Base-by-base conservation (phyloP, 2,329 filamentous ascomycete genomes). In the Podosphaera leucotricha region DNA sequence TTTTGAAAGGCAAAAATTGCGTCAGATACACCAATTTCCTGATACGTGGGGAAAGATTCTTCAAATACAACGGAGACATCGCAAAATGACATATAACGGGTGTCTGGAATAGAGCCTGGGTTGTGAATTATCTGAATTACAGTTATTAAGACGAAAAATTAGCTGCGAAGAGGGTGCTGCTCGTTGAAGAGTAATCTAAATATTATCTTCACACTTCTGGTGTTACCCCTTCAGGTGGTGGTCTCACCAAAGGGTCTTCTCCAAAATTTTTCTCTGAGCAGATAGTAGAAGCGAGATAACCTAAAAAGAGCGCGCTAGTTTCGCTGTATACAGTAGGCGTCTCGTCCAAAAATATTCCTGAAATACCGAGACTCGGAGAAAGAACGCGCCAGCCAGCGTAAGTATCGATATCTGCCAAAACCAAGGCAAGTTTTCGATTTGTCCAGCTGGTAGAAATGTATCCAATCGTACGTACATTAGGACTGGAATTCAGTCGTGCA, bases 301-400 rank as follows among this genome's bases (percentile, higher is more conserved):
- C 48, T 18, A 62, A 52, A 49, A 61, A 64, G 41, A 49, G 49
- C 44, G 57, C 50, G 19, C 54, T 49, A 28, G 49, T 46, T 43
- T 46, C 47, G 47, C 56, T 53, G 50, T 60, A 64, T 47, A 56
- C 44, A 41, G 61, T 55, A 8, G 62, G 62, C 38, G 61, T 63
- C 52, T 67, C 63, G 46, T 66, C 64, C 44, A 66, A 61, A 50
- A 67, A 66, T 46, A 67, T 65, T 20, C 64, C 64, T 45, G 56
- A 55, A 53, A 67, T 57, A 10, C 60, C 57, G 24, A 67, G 52
- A 28, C 57, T 57, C 11, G 57, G 50, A 48, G 60, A 57, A 16
- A 55, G 55, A 22, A 56, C 54, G 10, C 60, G 54, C 64, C 65
- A 67, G 38, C 56, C 58, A 8, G 61, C 61, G 46, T 65, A 66